These are phyloP conservation scores for Vicia faba DNA, from an alignment of 306 rosid genomes.

Conservation along the genomic window DNA sequence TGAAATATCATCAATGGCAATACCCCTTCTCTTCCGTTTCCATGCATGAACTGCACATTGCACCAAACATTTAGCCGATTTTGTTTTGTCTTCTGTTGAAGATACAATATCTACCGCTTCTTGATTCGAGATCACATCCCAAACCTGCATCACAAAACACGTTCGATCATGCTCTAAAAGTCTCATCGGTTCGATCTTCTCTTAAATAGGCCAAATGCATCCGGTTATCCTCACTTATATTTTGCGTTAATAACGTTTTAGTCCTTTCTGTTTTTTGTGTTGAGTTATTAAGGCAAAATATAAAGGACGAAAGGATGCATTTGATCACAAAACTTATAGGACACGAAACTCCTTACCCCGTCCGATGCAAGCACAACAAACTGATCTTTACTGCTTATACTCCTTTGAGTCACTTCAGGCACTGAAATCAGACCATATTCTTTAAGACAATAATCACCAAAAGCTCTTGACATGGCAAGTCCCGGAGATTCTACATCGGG, in stretches of 20 bases:
- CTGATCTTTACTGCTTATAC: slow-evolving; percentile 59
- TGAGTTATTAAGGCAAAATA: no score
- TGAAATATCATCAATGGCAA: slow-evolving; percentile 90
- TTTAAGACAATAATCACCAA: slow-evolving; percentile 85
- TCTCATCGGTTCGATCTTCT: not conserved
- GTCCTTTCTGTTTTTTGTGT: no score
- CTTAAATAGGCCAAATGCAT: not conserved
- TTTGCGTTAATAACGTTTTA: no score
- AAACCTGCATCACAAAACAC: slow-evolving; percentile 56
- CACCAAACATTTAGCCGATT: slow-evolving; percentile 68
- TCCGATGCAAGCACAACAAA: slow-evolving; percentile 90
- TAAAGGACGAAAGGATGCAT: no score
- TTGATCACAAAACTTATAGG: not conserved
- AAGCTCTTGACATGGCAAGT: slow-evolving; percentile 91
- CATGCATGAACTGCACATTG: slow-evolving; percentile 74
- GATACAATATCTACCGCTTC: slow-evolving; percentile 88
- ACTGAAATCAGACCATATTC: slow-evolving; percentile 79
- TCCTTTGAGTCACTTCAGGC: slow-evolving; percentile 82
- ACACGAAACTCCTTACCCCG: slow-evolving; percentile 62
- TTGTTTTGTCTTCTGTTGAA: slow-evolving; percentile 57
- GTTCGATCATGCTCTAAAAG: no score
- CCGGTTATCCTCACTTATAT: no score
- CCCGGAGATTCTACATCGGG: slow-evolving; percentile 77
- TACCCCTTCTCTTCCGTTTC: slow-evolving; percentile 81
- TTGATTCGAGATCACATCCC: slow-evolving; percentile 93